Percentiles rank a stretch among this genome's conserved stretches.
Evolutionary conservation across 192 early-diverging fungal genomes (phyloP).

Genomic region (Blastocladiella britannica): DNA sequence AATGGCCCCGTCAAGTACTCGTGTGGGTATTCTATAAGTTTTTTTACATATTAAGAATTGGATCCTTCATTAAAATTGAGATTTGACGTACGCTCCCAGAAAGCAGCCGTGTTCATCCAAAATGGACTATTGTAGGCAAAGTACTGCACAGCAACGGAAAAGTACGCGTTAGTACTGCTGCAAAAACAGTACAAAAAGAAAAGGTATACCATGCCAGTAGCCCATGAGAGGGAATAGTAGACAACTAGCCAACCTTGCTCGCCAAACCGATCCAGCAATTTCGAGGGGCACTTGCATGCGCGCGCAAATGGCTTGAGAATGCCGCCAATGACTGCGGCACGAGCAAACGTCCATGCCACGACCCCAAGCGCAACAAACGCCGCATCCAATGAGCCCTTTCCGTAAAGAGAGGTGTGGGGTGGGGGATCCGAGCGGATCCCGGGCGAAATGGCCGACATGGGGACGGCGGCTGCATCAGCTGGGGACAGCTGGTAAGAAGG

Average conservation of each 20-base stretch:
- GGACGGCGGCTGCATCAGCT: neutral
- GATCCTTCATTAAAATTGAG: slow-evolving; percentile 1
- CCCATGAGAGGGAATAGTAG: slow-evolving; percentile 17
- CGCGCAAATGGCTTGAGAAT: neutral
- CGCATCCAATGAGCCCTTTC: neutral
- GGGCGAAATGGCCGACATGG: neutral
- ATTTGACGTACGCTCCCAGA: slow-evolving; percentile 16
- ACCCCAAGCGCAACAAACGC: neutral
- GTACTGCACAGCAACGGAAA: neutral
- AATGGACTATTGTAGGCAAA: slow-evolving; percentile 14
- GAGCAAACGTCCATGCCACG: neutral
- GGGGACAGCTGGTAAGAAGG: neutral
- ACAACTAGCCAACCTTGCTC: slow-evolving; percentile 26
- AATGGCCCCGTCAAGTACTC: slow-evolving; percentile 17
- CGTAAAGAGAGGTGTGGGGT: too few species aligned
- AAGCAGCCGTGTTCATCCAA: slow-evolving; percentile 19
- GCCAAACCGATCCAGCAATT: slow-evolving; percentile 15
- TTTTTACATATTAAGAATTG: neutral
- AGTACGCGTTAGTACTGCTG: slow-evolving; percentile 1
- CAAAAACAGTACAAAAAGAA: slow-evolving; percentile 1
- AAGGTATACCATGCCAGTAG: slow-evolving; percentile 12
- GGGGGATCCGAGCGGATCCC: too few species aligned
- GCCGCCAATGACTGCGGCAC: neutral
- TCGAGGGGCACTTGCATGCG: neutral
- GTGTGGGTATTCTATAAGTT: slow-evolving; percentile 17